phyloP scores from a whole-genome alignment of 2,329 filamentous ascomycete genomes.

The Coniosporium tulheliwenetii region DNA sequence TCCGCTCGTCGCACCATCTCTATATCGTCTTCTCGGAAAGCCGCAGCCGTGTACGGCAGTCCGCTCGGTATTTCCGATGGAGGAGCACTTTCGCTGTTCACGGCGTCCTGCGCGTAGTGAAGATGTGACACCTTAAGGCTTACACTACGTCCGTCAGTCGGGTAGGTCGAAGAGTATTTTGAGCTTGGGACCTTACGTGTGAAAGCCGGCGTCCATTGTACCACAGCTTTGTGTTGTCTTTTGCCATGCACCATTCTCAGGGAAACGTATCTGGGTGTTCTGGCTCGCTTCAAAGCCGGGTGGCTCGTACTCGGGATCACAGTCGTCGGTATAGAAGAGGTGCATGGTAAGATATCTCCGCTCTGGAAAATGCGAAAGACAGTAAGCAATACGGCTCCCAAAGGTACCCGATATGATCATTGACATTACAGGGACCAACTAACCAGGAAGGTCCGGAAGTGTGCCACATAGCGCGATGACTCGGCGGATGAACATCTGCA shows the following conservation, averaged over 20 bases:
- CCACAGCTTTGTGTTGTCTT: slow-evolving; percentile 17
- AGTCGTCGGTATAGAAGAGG: slow-evolving; percentile 27
- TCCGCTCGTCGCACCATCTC: slow-evolving; percentile 7
- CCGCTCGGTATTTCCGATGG: background rate
- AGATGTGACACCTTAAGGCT: slow-evolving; percentile 18
- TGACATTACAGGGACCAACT: slow-evolving; percentile 1
- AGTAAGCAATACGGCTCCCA: background rate
- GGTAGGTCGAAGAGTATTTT: background rate
- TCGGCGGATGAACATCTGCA: slow-evolving; percentile 26
- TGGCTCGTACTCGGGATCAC: slow-evolving; percentile 22
- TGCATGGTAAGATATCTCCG: slow-evolving; percentile 26
- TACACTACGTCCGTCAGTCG: slow-evolving; percentile 11
- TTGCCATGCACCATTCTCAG: slow-evolving; percentile 20
- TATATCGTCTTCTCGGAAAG: slow-evolving; percentile 12
- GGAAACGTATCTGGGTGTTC: slow-evolving; percentile 18
- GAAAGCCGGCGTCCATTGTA: slow-evolving; percentile 20
- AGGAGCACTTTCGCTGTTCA: background rate
- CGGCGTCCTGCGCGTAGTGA: slow-evolving; percentile 14
- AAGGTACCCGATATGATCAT: background rate
- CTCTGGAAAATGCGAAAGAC: slow-evolving; percentile 8
- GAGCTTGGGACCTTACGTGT: slow-evolving; percentile 15
- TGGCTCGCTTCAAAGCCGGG: slow-evolving; percentile 20
- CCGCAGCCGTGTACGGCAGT: slow-evolving; percentile 10
- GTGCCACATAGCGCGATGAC: slow-evolving; percentile 21
- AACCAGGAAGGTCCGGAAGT: slow-evolving; percentile 27